These are phyloP conservation scores for Arachis stenosperma DNA, from an alignment of 306 rosid genomes.

Conservation along the genomic window DNA sequence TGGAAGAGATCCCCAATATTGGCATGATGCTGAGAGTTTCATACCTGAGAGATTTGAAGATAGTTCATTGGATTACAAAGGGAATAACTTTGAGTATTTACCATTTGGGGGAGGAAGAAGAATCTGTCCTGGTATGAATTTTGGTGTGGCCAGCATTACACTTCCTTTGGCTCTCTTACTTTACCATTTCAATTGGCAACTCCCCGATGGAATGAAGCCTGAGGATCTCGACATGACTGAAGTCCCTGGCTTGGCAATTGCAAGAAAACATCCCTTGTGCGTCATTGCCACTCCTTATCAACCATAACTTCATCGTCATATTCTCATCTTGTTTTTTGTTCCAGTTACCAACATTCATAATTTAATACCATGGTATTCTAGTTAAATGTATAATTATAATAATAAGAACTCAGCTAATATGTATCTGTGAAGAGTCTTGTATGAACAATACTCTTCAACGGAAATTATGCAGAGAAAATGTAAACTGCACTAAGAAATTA, in stretches of 20 bases:
- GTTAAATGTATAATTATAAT: too few relatives aligned
- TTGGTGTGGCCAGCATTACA: neutral
- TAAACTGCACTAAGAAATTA: too few relatives aligned
- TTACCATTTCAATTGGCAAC: constrained; percentile 25
- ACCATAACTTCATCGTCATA: neutral
- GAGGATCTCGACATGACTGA: neutral
- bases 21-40: constrained; percentile 25
- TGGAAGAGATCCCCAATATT: constrained; percentile 18
- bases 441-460: too few relatives aligned
- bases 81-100: neutral
- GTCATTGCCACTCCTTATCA: constrained; percentile 14
- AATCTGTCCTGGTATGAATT: neutral
- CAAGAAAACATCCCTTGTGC: neutral
- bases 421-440: too few relatives aligned
- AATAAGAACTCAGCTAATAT: too few relatives aligned
- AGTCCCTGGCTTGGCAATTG: neutral
- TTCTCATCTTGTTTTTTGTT: too few relatives aligned
- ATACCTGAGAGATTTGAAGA: constrained; percentile 26
- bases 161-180: constrained; percentile 20
- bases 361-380: too few relatives aligned
- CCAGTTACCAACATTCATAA: too few relatives aligned
- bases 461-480: too few relatives aligned
- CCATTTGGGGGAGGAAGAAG: neutral
- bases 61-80: neutral
- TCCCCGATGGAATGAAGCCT: constrained; percentile 13